Evolutionary conservation across 768 basidiomycete genomes (phyloP).

Genomic region (Leccinum sublutescens): DNA sequence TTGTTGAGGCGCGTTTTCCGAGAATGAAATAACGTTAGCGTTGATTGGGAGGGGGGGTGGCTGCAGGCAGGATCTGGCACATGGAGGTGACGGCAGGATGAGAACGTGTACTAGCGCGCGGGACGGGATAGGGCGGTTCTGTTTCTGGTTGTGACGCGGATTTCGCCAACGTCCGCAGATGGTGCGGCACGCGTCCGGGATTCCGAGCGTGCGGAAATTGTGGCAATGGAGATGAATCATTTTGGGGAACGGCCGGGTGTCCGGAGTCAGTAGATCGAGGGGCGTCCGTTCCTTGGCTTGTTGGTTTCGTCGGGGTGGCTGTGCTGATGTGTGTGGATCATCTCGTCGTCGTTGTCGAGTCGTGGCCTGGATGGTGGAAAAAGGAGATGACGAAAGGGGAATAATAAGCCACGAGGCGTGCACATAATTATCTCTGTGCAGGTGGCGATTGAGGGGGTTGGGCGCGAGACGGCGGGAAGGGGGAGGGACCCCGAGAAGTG

Average conservation of each 20-base stretch:
- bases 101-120: not conserved
- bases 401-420: not conserved
- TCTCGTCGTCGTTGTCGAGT: not conserved
- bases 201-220: constrained; percentile 11
- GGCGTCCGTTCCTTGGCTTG: too few relatives aligned
- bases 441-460: not conserved
- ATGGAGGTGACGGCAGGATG: constrained; percentile 1
- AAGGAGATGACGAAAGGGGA: not conserved
- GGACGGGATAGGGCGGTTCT: not conserved
- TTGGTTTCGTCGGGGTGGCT: constrained; percentile 3
- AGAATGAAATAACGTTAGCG: constrained; percentile 16
- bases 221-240: constrained; percentile 1
- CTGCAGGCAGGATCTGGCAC: not conserved
- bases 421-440: not conserved
- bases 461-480: not conserved
- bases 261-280: constrained; percentile 8
- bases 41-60: not conserved
- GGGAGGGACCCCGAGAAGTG: not conserved
- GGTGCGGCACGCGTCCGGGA: not conserved
- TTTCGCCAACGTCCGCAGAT: not conserved
- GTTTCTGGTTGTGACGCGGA: not conserved
- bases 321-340: not conserved
- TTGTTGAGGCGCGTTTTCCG: not conserved
- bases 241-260: constrained; percentile 3
- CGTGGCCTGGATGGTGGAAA: not conserved